Evolutionary conservation across 768 basidiomycete genomes (phyloP).

Genomic region (Nevesoporus exiguus): DNA sequence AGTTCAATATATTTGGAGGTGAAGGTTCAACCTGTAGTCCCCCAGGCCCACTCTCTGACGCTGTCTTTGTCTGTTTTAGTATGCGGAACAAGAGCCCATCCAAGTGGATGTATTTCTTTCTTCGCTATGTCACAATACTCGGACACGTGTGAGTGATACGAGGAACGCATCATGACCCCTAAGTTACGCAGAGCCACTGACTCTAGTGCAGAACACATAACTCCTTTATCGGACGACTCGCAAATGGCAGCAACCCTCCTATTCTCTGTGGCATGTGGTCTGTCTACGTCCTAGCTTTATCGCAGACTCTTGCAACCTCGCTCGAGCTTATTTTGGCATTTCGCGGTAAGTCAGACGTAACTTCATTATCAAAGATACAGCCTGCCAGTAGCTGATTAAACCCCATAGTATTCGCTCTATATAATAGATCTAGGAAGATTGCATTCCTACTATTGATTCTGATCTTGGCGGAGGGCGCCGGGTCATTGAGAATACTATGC

Average conservation of each 20-base stretch:
- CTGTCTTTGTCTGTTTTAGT: constrained; percentile 7
- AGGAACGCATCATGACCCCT: not conserved
- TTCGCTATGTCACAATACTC: constrained; percentile 23
- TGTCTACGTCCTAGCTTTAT: not conserved
- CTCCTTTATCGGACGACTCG: not conserved
- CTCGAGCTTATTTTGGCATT: constrained; percentile 1
- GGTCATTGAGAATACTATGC: constrained; percentile 3
- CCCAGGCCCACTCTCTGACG: not conserved
- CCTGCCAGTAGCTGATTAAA: not conserved
- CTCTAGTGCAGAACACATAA: not conserved
- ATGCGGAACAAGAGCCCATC: constrained; percentile 21
- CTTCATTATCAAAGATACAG: not conserved
- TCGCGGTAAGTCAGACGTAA: constrained; percentile 7
- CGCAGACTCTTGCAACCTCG: not conserved
- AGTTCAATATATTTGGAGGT: constrained; percentile 19
- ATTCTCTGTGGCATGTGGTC: not conserved
- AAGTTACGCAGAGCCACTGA: not conserved
- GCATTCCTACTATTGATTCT: constrained; percentile 5
- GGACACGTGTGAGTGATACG: constrained; percentile 17
- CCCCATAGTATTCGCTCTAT: constrained; percentile 16
- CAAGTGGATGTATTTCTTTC: constrained; percentile 31
- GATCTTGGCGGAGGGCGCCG: constrained; percentile 4
- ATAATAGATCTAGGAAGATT: constrained; percentile 15
- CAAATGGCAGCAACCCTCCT: constrained; percentile 10
- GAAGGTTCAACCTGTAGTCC: not conserved